Evolutionary conservation across 345 rosid genomes (phyloP), one percentile per base, ranked within the genome.

Genomic region (Hibiscus tridactylites): DNA sequence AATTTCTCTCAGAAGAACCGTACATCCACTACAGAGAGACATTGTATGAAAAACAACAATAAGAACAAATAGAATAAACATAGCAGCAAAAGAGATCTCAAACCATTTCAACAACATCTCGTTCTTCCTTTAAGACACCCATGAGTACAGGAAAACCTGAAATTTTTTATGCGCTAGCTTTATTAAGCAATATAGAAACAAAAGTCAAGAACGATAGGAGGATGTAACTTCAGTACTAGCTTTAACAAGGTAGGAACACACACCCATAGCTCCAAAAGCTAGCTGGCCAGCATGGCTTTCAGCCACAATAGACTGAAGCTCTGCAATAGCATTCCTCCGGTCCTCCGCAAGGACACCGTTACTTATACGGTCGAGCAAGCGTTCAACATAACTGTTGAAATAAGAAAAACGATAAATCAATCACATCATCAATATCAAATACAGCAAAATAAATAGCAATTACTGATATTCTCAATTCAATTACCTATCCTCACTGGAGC

Each of bases 51-150:
- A 54, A 71, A 35, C 19, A 65, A 11, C 50, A 33, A 12, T 60
- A 73, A 50, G 49, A 42, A 71, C 58, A 46, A 58, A 47, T 37
- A 39, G 35, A 70, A n/a, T 16, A 71, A 37, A 24, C 13, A 58
- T 17, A 9, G 17, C 9, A 61, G 65, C 53, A 61, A 61, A 65
- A 11, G 31, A 64, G 75, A 66, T 77, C 7, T 19, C 37, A 68
- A 65, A 95, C 99, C 98, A 92, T 88, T 83, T 92, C 99, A 74
- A 88, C 83, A 78, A 89, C 98, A 79, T 92, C 97, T 61, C 90
- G 84, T 71, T 95, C 97, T 71, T 92, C 94, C 87, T 83, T 92
- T 75, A 95, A 79, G 70, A 95, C 87, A 77, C 88, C 82, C 85
- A 89, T 66, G 56, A 96, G 85, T 57, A 96, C 88, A 74, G 99